Evolutionary conservation across 23 red algal species (phyloP).

Genomic region (Gracilaria domingensis): DNA sequence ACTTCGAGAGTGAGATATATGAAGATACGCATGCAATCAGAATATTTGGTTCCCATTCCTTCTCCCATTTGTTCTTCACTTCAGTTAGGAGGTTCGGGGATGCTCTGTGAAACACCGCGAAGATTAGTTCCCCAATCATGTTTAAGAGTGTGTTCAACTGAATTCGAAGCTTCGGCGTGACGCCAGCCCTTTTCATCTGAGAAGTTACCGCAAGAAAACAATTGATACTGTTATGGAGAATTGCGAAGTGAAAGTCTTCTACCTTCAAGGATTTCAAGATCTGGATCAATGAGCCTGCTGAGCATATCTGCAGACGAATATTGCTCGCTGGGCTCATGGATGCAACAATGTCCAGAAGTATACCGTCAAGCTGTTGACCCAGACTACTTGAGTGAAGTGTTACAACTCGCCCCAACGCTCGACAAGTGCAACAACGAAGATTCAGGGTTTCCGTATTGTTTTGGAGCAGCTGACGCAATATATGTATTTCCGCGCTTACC

Average conservation of each 20-base stretch:
- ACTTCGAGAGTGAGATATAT: slow-evolving; percentile 11
- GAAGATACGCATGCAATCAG: slow-evolving; percentile 8
- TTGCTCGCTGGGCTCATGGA: slow-evolving; percentile 7
- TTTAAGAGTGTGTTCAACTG: not conserved
- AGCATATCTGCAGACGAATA: slow-evolving; percentile 23
- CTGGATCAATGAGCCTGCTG: slow-evolving; percentile 1
- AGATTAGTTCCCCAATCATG: not conserved
- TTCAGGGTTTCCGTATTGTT: slow-evolving; percentile 8
- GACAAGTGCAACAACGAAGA: slow-evolving; percentile 26
- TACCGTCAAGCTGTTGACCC: not conserved
- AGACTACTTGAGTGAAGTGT: not conserved
- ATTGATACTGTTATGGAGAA: not conserved
- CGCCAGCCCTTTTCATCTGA: not conserved
- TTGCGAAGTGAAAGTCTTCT: not conserved
- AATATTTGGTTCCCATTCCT: slow-evolving; percentile 10
- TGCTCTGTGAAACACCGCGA: not conserved
- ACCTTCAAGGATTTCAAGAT: not conserved
- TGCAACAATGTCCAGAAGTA: not conserved
- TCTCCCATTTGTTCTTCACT: not conserved
- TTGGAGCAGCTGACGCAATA: not conserved
- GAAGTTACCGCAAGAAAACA: not conserved
- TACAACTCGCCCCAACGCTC: slow-evolving; percentile 24
- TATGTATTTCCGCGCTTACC: not conserved
- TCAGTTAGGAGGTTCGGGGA: not conserved
- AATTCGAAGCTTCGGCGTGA: not conserved